Evolutionary conservation across 2,329 filamentous ascomycete species (phyloP).

Genomic region (Rasamsonia emersonii): DNA sequence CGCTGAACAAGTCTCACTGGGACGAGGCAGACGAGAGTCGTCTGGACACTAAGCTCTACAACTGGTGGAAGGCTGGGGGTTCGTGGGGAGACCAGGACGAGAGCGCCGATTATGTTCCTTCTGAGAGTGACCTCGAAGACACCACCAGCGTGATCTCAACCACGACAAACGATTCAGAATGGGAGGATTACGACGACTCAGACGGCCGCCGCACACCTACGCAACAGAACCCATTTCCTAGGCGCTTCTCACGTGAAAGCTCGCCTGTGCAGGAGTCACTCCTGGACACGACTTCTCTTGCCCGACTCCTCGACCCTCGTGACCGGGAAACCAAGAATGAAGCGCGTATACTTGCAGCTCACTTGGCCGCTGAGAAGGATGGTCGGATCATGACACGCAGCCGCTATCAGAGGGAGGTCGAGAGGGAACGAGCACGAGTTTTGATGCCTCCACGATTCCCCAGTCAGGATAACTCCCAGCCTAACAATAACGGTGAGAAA

Average conservation of each 20-base stretch:
- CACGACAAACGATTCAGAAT: conserved; percentile 41
- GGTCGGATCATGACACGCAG: conserved; percentile 72
- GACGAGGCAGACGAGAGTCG: conserved; percentile 51
- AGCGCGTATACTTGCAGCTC: conserved; percentile 70
- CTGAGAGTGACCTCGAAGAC: conserved; percentile 54
- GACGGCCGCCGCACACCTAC: conserved; percentile 64
- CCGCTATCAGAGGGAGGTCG: conserved; percentile 57
- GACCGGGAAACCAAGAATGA: conserved; percentile 71
- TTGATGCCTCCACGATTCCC: conserved; percentile 43
- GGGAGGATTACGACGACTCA: conserved; percentile 39
- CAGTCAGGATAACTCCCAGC: conserved; percentile 15
- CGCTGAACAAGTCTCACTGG: conserved; percentile 32
- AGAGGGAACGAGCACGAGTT: conserved; percentile 61
- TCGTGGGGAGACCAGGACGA: conserved; percentile 77
- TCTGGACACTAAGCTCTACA: conserved; percentile 67
- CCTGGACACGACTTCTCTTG: conserved; percentile 60
- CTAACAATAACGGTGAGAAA: conserved; percentile 11
- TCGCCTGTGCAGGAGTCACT: conserved; percentile 55
- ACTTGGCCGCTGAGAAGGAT: conserved; percentile 51
- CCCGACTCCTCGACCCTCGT: conserved; percentile 71
- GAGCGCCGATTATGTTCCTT: conserved; percentile 67
- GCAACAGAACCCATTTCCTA: conserved; percentile 49
- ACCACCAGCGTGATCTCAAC: conserved; percentile 72
- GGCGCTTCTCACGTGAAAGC: conserved; percentile 34
- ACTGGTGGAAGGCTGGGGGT: conserved; percentile 74